Base-by-base conservation (phyloP, 805 yeast genomes). In the Candida maesae region DNA sequence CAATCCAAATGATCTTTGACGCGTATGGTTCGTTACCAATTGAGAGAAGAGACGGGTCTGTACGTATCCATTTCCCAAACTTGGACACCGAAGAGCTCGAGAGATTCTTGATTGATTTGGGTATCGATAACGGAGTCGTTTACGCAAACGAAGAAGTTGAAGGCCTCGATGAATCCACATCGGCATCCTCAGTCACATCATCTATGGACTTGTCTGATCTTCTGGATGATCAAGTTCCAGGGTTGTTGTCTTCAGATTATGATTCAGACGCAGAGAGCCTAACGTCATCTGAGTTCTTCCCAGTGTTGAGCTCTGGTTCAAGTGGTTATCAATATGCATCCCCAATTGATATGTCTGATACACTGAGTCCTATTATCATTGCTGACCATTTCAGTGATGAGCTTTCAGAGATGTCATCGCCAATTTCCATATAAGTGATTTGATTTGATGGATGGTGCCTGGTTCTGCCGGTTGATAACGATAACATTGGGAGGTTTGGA, bases 61-160 rank as follows among this genome's bases (percentile, higher is more conserved):
- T 79, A 38, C 65, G 81, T 49, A 76, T 81, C 12, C 81, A 76
- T 56, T 85, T 87, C 64, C 88, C 91, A 25, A 84, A 83, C 56
- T 71, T 83, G 44, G 87, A 83, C 45, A 61, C 70, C 6, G 65
- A 59, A 6, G 78, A 78, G 49, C 74, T 84, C 51, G 82, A 80
- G 51, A 45, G 48, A 16, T 60, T 84, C 44, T 61, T 84, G 44
- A 56, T 68, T 29, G 93, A 84, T 33, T 67, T 76, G 45, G 83
- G 76, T 18, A 75, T 84, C 6, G 58, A 73, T 2, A 68, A 73
- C 10, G 90, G 89, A 2, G 61, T 70, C 18, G 78, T 83, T 15
- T 60, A 63, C 47, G 65, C 70, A n/a, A 63, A 53, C 31, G 52
- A 48, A 9, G 53, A 46, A 1, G 14, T 35, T 17, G 33, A 37